Base-by-base conservation (phyloP, 2,329 filamentous ascomycete genomes). In the Penicillium sp. region DNA sequence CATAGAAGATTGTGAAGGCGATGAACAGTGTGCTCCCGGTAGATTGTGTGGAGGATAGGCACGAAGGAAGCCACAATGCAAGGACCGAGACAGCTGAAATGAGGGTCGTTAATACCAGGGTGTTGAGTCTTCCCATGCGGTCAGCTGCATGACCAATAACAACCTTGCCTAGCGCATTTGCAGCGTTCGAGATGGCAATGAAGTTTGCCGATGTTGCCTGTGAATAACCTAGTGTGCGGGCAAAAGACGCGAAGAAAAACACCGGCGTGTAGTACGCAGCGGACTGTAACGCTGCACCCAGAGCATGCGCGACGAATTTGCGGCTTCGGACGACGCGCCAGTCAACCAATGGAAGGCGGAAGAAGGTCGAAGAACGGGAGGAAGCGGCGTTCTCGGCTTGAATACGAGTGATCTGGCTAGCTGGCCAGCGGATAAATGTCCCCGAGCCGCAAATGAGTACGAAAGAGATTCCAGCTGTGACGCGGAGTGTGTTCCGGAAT, bases 231-330 rank as follows among this genome's bases (percentile, higher is more conserved):
- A 77, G 58, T 2, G 73, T 73, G 15, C 69, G 68, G 2, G 75
- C 74, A 57, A 74, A 78, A 6, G 73, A 68, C 0, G 76, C 70
- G 17, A 76, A 68, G 58, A 77, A 77, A 35, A 72, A 77, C 4
- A 77, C 66, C 0, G 76, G 76, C 0, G 73, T 72, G 47, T 73
- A 74, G 59, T 76, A 77, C 0, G 71, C 76, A 5, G 73, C 73
- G 0, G 73, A 71, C 47, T 78, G 73, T 38, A 78, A 60, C 7
- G 73, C 64, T 10, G 72, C 70, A 4, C 71, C 68, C 3, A 74
- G 46, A 4, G 72, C 70, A 49, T 77, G 74, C 1, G 74, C 69
- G 8, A 70, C 63, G 51, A 77, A 78, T 13, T 69, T 71, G 1
- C 69, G 65, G 10, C 68, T 69, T 29, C 65, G 67, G 4, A 69